These are phyloP conservation scores for Penicillium sp. DNA, from an alignment of 2,329 filamentous ascomycete genomes.

Conservation along the genomic window DNA sequence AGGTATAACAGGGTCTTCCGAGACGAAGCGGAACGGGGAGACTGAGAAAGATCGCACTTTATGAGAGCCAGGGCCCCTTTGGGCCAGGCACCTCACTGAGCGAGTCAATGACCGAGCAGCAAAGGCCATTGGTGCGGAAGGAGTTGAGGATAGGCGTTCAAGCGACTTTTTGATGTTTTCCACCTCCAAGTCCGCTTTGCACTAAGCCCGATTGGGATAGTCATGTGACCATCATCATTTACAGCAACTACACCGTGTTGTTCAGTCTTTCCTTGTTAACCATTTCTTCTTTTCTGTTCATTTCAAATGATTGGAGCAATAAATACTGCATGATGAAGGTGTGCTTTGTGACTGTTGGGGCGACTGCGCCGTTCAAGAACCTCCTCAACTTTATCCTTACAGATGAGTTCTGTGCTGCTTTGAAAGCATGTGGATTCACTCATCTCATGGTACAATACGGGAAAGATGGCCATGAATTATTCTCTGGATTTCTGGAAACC, in stretches of 20 bases:
- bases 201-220: constrained; percentile 20
- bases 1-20: constrained; percentile 31
- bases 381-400: constrained; percentile 63
- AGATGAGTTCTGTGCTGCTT: constrained; percentile 55
- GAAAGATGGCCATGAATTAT: constrained; percentile 53
- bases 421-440: constrained; percentile 59
- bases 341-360: constrained; percentile 87
- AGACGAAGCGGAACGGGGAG: constrained; percentile 29
- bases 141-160: constrained; percentile 9
- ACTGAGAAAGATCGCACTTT: constrained; percentile 35
- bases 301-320: no score
- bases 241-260: background rate
- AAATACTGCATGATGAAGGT: constrained; percentile 28
- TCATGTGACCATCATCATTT: constrained; percentile 6
- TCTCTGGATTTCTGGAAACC: constrained; percentile 39
- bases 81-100: constrained; percentile 29
- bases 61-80: constrained; percentile 25
- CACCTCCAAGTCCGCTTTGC: constrained; percentile 12
- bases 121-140: constrained; percentile 34
- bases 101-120: constrained; percentile 37
- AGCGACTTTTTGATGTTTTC: constrained; percentile 19
- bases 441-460: constrained; percentile 77
- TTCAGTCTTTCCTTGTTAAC: background rate
- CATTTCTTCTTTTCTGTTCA: background rate
- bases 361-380: constrained; percentile 73